These are phyloP conservation scores for Tremella yokohamensis DNA, from an alignment of 768 basidiomycete genomes.

Conservation along the genomic window DNA sequence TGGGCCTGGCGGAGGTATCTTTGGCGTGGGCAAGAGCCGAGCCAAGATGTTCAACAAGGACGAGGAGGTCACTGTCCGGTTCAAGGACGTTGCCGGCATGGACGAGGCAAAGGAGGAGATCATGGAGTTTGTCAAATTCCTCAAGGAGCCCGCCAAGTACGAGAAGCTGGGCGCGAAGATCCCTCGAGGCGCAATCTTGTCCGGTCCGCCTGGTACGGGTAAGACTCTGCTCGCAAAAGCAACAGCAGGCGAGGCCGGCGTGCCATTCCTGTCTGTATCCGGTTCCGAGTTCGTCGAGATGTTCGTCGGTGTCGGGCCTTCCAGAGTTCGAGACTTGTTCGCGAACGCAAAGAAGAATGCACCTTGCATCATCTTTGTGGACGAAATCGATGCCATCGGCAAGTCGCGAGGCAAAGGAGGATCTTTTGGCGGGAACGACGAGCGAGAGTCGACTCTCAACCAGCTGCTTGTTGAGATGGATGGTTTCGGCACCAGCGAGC, in stretches of 20 bases:
- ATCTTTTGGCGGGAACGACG: conserved; percentile 89
- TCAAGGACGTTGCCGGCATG: conserved; percentile 98
- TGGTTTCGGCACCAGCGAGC: conserved; percentile 94
- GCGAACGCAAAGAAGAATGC: conserved; percentile 96
- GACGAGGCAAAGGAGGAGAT: conserved; percentile 99
- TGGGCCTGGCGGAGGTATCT: conserved; percentile 76
- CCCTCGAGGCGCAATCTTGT: conserved; percentile 52
- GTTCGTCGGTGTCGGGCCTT: conserved; percentile 99
- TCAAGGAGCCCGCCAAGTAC: conserved; percentile 91
- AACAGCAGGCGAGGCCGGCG: conserved; percentile 94
- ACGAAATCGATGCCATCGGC: conserved; percentile 99
- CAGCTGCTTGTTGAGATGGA: conserved; percentile 99
- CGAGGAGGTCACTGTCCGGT: conserved; percentile 84
- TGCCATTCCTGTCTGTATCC: conserved; percentile 96
- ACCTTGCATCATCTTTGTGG: conserved; percentile 97
- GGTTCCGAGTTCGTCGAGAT: conserved; percentile 99
- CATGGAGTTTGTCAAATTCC: conserved; percentile 99
- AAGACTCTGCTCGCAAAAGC: conserved; percentile 98
- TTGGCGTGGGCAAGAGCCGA: conserved; percentile 91
- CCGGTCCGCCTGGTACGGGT: conserved; percentile 77
- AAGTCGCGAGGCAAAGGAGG: conserved; percentile 78
- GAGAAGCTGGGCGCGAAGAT: conserved; percentile 97
- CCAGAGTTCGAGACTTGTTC: conserved; percentile 94
- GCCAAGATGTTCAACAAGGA: conserved; percentile 97
- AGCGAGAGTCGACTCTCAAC: conserved; percentile 94